Base-by-base conservation (phyloP, 2,329 filamentous ascomycete species). In the Alternaria gaisen region DNA sequence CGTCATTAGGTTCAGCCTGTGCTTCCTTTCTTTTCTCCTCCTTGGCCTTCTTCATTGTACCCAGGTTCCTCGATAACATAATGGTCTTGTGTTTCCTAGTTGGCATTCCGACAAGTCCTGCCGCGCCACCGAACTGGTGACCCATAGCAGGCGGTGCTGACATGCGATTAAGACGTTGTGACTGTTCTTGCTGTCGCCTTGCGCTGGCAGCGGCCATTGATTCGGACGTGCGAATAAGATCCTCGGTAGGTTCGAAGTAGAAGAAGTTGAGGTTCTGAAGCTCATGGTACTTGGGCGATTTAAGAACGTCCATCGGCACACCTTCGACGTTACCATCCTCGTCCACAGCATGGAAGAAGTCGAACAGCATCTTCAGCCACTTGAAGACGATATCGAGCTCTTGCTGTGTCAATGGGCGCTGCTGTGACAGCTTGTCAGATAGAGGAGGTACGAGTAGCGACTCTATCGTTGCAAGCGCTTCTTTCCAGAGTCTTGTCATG, bases 401-500 rank as follows among this genome's bases (percentile, higher is more conserved):
- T 75, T 93, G 91, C 72, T 94, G 90, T 0, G 87, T 91, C 22
- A 99, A 86, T 4, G 92, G 90, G 65, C 89, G 90, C 77, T 99
- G 94, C 61, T 87, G 86, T 1, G 93, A 97, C 5, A 91, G 92
- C 76, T 99, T 99, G 77, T 99, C 95, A 7, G 94, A 97, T 10
- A 99, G 83, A 8, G 95, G 95, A 18, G 95, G 95, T 3, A 99
- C 94, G 40, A 99, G 86, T 18, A 99, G 84, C 38, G 87, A 87
- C 80, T 99, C 95, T 65, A 98, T 91, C 1, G 94, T 96, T 70
- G 94, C 89, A 16, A 99, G 85, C 0, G 97, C 94, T 78, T 99
- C 95, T 80, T 99, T 99, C 95, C 95, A 99, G 6, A 99, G 82
- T 44, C 95, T 89, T 22, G 93, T 96, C 95, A 99, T 99, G 71